These are phyloP conservation scores for Ascochyta lentis DNA, from an alignment of 2,329 filamentous ascomycete species.

Conservation along the genomic window DNA sequence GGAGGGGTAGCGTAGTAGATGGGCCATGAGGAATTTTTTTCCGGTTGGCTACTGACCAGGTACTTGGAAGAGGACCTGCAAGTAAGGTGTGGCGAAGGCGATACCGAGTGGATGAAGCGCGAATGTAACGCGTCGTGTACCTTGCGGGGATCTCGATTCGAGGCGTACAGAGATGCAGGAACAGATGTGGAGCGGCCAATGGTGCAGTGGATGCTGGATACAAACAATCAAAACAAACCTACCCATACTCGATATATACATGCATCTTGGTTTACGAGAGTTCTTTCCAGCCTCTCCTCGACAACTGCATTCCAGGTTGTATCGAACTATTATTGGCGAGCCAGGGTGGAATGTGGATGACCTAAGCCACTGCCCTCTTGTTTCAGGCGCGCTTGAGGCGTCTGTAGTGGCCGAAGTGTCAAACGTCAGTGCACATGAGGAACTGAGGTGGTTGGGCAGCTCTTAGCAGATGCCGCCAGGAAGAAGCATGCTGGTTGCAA, in stretches of 20 bases:
- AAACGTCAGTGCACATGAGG: conserved; percentile 21
- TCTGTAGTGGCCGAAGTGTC: conserved; percentile 23
- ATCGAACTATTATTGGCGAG: conserved; percentile 44
- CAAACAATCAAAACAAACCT: conserved; percentile 46
- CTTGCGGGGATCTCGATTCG: conserved; percentile 27
- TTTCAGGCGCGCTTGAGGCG: conserved; percentile 34
- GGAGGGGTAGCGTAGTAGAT: conserved; percentile 33
- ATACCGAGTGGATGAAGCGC: conserved; percentile 20
- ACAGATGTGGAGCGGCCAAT: conserved; percentile 38
- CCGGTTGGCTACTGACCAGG: conserved; percentile 31
- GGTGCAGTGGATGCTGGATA: conserved; percentile 26
- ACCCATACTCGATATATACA: conserved; percentile 48
- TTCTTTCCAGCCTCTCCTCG: conserved; percentile 45
- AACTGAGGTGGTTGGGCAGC: conserved; percentile 35
- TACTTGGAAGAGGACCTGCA: conserved; percentile 24
- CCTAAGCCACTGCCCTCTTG: conserved; percentile 37
- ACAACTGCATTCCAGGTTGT: conserved; percentile 39
- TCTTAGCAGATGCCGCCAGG: conserved; percentile 24
- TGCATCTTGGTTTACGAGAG: conserved; percentile 29
- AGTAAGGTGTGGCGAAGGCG: conserved; percentile 16
- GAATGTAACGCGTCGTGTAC: conserved; percentile 32
- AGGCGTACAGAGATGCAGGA: conserved; percentile 30
- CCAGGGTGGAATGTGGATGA: conserved; percentile 44
- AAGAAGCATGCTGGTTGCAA: conserved; percentile 38
- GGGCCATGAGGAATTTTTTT: conserved; percentile 37